Conservation (phyloP, 208 protist genomes). For the Trypanosoma melophagium region DNA sequence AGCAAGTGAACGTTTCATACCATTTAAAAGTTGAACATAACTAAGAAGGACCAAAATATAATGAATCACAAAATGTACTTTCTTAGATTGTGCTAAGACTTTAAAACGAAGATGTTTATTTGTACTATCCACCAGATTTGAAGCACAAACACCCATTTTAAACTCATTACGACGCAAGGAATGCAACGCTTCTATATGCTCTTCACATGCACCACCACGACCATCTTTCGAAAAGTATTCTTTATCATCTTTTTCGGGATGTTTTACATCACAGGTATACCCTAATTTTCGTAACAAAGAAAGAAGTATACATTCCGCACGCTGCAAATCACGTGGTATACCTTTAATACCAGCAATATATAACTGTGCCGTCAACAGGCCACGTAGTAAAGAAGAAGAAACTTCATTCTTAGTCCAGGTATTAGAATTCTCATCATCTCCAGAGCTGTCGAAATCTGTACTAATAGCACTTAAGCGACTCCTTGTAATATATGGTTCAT, state of each 20-base stretch:
- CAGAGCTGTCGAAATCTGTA: constrained; percentile 31
- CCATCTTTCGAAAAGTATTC: constrained; percentile 14
- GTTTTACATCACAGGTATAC: constrained; percentile 71
- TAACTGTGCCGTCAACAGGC: constrained; percentile 38
- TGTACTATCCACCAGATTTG: background rate
- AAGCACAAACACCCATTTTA: constrained; percentile 17
- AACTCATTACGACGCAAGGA: constrained; percentile 21
- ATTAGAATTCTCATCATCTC: constrained; percentile 20
- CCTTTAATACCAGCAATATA: constrained; percentile 55
- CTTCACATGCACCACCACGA: constrained; percentile 35
- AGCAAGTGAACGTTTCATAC: constrained; percentile 44
- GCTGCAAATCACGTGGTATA: constrained; percentile 31
- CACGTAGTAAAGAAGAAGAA: constrained; percentile 1
- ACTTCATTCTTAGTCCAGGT: background rate
- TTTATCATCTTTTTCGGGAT: constrained; percentile 20
- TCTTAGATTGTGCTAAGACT: constrained; percentile 4
- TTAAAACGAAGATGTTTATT: constrained; percentile 3
- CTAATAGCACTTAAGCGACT: constrained; percentile 30
- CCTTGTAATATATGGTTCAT: constrained; percentile 49
- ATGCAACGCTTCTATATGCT: constrained; percentile 40
- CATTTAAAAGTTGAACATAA: constrained; percentile 62
- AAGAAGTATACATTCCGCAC: constrained; percentile 69
- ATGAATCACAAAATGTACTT: constrained; percentile 4
- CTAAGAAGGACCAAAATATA: constrained; percentile 45
- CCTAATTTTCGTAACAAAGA: constrained; percentile 56